phyloP scores from a whole-genome alignment of 2,329 filamentous ascomycete species.

The Ilyonectria sp. region DNA sequence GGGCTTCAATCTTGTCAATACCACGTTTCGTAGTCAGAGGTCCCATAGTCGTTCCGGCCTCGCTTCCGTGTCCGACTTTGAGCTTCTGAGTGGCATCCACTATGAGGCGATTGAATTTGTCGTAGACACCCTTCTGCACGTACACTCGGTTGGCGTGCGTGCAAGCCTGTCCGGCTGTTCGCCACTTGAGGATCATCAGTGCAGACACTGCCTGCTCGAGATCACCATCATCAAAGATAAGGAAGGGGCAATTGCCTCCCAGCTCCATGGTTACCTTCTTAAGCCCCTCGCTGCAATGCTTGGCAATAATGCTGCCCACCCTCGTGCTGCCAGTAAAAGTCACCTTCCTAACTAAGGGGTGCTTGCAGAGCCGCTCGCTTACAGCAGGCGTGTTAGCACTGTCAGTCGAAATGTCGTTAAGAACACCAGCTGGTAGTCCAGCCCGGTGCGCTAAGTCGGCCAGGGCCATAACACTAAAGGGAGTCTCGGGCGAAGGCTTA shows the following conservation, averaged over 20 bases:
- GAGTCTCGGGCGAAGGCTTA: slow-evolving; percentile 83
- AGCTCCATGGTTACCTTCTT: slow-evolving; percentile 80
- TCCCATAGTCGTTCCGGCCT: slow-evolving; percentile 44
- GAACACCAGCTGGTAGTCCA: slow-evolving; percentile 64
- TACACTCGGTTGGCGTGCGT: slow-evolving; percentile 73
- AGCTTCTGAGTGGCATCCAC: slow-evolving; percentile 18
- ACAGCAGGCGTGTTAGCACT: too few species aligned
- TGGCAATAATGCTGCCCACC: slow-evolving; percentile 68
- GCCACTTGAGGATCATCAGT: slow-evolving; percentile 75
- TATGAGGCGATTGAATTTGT: slow-evolving; percentile 74
- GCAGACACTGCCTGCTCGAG: slow-evolving; percentile 76
- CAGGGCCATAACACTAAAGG: slow-evolving; percentile 76
- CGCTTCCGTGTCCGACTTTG: slow-evolving; percentile 27
- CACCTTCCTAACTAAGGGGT: slow-evolving; percentile 30
- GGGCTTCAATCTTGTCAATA: slow-evolving; percentile 44
- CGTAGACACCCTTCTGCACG: slow-evolving; percentile 70
- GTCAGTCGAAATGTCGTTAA: slow-evolving; percentile 58
- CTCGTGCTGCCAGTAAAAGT: slow-evolving; percentile 66
- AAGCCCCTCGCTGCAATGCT: slow-evolving; percentile 45
- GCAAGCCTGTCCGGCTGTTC: slow-evolving; percentile 76
- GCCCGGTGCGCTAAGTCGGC: slow-evolving; percentile 53
- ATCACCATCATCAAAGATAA: slow-evolving; percentile 78
- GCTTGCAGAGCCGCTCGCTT: slow-evolving; percentile 19
- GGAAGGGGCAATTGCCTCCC: slow-evolving; percentile 77
- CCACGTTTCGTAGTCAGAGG: slow-evolving; percentile 46